Base-by-base conservation (phyloP, 306 rosid species). In the Glycyrrhiza uralensis region DNA sequence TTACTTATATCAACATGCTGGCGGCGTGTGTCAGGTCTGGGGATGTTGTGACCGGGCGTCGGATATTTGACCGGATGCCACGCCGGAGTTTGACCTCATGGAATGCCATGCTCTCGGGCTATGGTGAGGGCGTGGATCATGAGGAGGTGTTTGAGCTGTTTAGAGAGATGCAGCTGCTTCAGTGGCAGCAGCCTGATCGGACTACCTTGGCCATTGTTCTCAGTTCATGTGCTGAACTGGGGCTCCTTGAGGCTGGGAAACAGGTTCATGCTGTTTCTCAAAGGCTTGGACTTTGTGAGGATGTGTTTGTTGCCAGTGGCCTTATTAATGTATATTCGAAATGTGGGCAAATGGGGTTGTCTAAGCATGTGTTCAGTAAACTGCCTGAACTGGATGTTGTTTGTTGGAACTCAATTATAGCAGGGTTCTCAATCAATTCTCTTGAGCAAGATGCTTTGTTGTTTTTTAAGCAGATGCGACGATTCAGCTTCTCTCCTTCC, bases 391-490 rank as follows among this genome's bases (percentile, higher is more conserved):
- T 76, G 22, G 92, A 91, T 82, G 82, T 84, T 47, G 94, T 86
- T 29, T 91, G 97, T 78, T 90, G 94, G 94, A 90, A 88, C 76
- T 88, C 94, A 13, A 90, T 90, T 87, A 81, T 88, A 63, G 79
- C 83, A 51, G 92, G 90, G 20, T 84, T 83, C 73, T 90, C 94
- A 32, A 71, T 78, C 23, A 81, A 86, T 79, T 85, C 86, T 69
- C 90, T 83, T 12, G 90, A 88, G 28, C 57, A 79, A 66, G 89
- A 86, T 59, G 92, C 97, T 71, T 78, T 91, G 81, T 14, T 49
- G 58, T 85, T 78, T 58, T 88, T 81, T 76, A 86, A 76, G 81
- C 76, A 69, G 68, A 88, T 86, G 89, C 75, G 79, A 50, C 77
- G 68, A 62, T 73, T 35, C 23, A 88, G 80, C 75, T 81, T 83